These are phyloP conservation scores for Colletotrichum horii DNA, from an alignment of 2,329 filamentous ascomycete species.

Conservation along the genomic window DNA sequence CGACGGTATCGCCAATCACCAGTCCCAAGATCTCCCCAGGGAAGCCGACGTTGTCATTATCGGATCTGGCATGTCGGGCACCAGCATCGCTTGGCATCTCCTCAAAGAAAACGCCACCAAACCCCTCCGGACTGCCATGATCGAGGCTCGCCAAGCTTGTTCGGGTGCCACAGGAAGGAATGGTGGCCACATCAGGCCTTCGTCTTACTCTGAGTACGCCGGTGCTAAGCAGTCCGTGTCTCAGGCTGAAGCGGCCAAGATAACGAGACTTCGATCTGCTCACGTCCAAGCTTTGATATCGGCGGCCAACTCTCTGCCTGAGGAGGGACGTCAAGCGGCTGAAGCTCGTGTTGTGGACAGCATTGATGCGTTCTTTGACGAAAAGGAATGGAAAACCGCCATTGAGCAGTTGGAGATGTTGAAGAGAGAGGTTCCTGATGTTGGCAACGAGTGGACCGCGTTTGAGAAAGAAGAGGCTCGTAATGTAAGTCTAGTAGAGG, in stretches of 20 bases:
- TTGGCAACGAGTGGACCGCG: neutral
- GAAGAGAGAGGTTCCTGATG: neutral
- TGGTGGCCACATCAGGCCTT: constrained; percentile 54
- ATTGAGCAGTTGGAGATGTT: neutral
- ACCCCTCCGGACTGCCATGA: constrained; percentile 39
- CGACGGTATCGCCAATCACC: constrained; percentile 28
- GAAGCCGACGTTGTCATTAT: constrained; percentile 55
- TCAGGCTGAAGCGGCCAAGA: neutral
- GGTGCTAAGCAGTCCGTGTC: neutral
- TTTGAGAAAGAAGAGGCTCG: neutral
- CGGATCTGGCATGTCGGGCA: constrained; percentile 59
- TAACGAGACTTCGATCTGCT: neutral
- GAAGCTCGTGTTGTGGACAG: neutral
- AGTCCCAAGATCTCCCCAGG: constrained; percentile 31
- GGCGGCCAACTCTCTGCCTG: neutral
- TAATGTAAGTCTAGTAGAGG: neutral
- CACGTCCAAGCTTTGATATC: neutral
- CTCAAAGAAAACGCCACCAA: constrained; percentile 22
- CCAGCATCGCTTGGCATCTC: constrained; percentile 37
- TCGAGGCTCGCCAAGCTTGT: constrained; percentile 54
- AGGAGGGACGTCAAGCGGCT: neutral
- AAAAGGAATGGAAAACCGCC: neutral
- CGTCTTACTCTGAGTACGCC: constrained; percentile 34
- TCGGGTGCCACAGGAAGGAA: constrained; percentile 60
- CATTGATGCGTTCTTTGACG: neutral